Evolutionary conservation across 495 filamentous ascomycete genomes (phyloP), one percentile per base, ranked within the genome.

Genomic region (Aspergillus mulundensis): DNA sequence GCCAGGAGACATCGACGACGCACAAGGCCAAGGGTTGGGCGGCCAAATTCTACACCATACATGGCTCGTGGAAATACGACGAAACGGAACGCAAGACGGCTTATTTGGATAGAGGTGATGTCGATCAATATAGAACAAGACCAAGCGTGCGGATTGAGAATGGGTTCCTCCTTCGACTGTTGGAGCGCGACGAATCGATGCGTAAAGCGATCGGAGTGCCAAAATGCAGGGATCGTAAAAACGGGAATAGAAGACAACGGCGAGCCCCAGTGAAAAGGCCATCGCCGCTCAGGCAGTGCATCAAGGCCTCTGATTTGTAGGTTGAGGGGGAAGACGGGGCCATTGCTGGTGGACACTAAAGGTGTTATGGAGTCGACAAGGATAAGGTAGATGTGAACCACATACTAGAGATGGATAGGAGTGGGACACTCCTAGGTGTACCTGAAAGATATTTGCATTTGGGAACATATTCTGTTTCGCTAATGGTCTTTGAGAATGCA

Each of bases 21-120:
- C 39, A 2, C 19, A n/a, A 19, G 14, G 41, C 41, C 19, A 44
- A 24, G 18, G 41, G 10, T 24, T 11, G 41, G 41, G 23, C 20
- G 6, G 58, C 46, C 45, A 72, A 66, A n/a, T 62, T 63, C 34
- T 70, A 70, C 32, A 66, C 55, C 6, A 49, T 49, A 14, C 68
- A 69, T 42, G 69, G 70, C 14, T 15, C 4, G 15, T 73, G 67
- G 69, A 14, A 34, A 8, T n/a, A 39, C 10, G 61, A 68, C 30
- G 0, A 7, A 3, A 11, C 11, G 4, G 47, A 59, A 8, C 2
- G 18, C 4, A 43, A 20, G 2, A 58, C 57, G 7, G 20, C 19
- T 3, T 59, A 28, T 10, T 18, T 12, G 1, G 63, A 68, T 15
- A 19, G 19, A 19, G 57, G 60, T 0, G 42, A 39, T 10, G 15